These are phyloP conservation scores for Hypoxylon sp. DNA, from an alignment of 2,329 filamentous ascomycete species.

Conservation along the genomic window DNA sequence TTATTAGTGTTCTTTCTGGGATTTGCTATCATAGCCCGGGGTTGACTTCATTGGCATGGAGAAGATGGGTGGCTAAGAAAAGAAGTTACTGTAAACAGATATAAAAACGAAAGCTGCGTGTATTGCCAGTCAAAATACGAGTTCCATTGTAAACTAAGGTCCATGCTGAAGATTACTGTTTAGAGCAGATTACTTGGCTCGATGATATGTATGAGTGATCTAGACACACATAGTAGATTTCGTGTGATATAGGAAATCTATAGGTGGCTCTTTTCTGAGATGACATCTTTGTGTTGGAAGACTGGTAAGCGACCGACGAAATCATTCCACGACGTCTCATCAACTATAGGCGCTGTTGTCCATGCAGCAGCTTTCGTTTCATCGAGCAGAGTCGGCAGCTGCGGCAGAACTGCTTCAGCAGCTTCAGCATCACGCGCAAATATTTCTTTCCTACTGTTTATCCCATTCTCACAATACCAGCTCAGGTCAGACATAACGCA, in stretches of 20 bases:
- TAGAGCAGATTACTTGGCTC: no score
- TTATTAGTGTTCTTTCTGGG: background rate
- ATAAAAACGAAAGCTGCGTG: no score
- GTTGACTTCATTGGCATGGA: background rate
- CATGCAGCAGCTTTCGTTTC: conserved; percentile 10
- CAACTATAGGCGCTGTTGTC: conserved; percentile 4
- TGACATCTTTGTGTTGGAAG: background rate
- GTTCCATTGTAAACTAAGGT: no score
- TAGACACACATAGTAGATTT: no score
- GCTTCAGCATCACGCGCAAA: background rate
- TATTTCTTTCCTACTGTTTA: background rate
- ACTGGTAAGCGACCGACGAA: conserved; percentile 6
- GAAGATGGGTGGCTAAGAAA: no score
- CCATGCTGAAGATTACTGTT: no score
- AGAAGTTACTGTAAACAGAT: no score
- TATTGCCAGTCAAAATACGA: no score
- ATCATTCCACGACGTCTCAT: conserved; percentile 1
- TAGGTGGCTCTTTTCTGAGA: background rate
- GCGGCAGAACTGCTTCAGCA: conserved; percentile 11
- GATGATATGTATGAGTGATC: no score
- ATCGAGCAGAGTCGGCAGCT: background rate
- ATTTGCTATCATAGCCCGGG: background rate
- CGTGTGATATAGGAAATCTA: background rate
- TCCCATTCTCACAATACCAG: conserved; percentile 7
- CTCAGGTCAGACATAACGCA: conserved; percentile 15